A percentile compares a stretch with the other conserved stretches of the same genome.
These are phyloP conservation scores for Solanum sitiens DNA, from an alignment of 257 asterid species.

Conservation along the genomic window DNA sequence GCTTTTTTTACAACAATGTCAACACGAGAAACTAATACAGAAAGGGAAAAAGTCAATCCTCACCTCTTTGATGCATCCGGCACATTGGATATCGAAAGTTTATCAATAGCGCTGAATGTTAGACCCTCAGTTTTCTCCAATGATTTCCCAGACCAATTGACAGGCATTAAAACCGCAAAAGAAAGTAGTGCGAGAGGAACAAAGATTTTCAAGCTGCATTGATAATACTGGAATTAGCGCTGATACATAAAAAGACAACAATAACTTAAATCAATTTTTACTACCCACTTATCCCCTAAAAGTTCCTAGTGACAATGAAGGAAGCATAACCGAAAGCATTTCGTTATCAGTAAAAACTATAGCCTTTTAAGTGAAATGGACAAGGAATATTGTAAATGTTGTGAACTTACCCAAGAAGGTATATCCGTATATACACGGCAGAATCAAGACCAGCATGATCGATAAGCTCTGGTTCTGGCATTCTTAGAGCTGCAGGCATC, in stretches of 20 bases:
- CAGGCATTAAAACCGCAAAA: constrained; percentile 69
- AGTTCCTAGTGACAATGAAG: background rate
- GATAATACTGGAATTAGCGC: background rate
- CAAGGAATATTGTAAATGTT: background rate
- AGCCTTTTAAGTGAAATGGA: background rate
- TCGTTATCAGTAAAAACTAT: background rate
- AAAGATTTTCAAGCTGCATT: constrained; percentile 74
- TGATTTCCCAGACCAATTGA: constrained; percentile 71
- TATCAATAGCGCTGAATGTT: constrained; percentile 69
- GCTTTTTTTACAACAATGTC: background rate
- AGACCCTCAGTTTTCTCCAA: constrained; percentile 40
- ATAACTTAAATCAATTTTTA: background rate
- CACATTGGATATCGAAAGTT: constrained; percentile 80
- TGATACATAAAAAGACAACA: background rate
- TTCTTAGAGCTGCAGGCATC: constrained; percentile 82
- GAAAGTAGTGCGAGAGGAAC: constrained; percentile 64
- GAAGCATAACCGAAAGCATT: background rate
- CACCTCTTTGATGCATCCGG: constrained; percentile 71
- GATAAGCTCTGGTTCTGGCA: constrained; percentile 80
- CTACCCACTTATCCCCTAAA: background rate
- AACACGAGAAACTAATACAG: background rate
- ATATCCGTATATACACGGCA: constrained; percentile 65
- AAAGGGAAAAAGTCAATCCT: constrained; percentile 6
- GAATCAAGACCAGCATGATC: constrained; percentile 96
- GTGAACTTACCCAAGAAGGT: constrained; percentile 72